phyloP scores from a whole-genome alignment of 192 early-diverging fungal species.

The Coemansia erecta region DNA sequence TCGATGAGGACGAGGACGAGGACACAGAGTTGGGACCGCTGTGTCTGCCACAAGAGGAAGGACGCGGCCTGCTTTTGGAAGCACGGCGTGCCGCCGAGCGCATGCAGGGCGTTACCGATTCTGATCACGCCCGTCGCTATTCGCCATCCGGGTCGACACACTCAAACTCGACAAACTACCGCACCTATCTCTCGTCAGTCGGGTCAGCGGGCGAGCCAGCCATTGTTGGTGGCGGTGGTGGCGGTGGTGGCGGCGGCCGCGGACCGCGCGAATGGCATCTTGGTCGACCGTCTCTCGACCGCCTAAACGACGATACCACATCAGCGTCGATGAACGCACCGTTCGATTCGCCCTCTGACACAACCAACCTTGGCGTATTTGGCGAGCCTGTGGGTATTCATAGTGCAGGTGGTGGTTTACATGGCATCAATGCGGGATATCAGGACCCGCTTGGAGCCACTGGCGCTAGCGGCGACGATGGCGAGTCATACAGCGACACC shows the following conservation, averaged over 20 bases:
- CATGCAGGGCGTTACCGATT: conserved; percentile 27
- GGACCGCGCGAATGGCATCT: conserved; percentile 48
- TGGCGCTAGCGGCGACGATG: neutral
- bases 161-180: conserved; percentile 19
- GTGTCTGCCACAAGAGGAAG: conserved; percentile 48
- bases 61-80: conserved; percentile 42
- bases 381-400: neutral
- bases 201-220: conserved; percentile 9
- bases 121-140: conserved; percentile 13
- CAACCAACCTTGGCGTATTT: neutral
- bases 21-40: conserved; percentile 42
- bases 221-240: no score
- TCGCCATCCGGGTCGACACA: conserved; percentile 25
- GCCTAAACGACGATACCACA: conserved; percentile 17
- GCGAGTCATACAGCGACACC: conserved; percentile 21
- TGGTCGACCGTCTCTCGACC: conserved; percentile 39
- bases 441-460: conserved; percentile 11
- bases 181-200: conserved; percentile 9
- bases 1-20: conserved; percentile 25
- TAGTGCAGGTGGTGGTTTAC: conserved; percentile 11
- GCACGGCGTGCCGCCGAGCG: conserved; percentile 46
- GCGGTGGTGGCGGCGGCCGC: conserved; percentile 1
- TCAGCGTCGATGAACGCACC: neutral
- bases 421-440: neutral
- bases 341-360: neutral